These are phyloP conservation scores for Talaromyces wortmannii DNA, from an alignment of 495 filamentous ascomycete genomes.

Conservation along the genomic window DNA sequence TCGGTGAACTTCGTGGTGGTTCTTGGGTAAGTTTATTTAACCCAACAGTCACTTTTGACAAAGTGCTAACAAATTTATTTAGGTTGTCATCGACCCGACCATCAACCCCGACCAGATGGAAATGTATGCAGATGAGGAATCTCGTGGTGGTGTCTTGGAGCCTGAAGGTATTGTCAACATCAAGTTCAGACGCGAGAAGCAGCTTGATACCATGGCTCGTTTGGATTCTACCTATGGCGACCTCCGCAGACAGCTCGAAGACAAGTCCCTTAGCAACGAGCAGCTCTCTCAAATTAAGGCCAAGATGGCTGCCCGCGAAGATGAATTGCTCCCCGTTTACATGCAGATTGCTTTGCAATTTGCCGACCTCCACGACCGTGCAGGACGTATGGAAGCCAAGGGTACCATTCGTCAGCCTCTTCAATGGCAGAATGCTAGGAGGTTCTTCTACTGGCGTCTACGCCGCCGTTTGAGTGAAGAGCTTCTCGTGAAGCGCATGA, in stretches of 20 bases:
- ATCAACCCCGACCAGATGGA: slow-evolving; percentile 97
- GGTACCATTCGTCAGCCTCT: slow-evolving; percentile 78
- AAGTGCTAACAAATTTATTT: slow-evolving; percentile 19
- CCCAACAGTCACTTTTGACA: background rate
- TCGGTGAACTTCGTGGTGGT: slow-evolving; percentile 94
- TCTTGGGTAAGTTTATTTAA: slow-evolving; percentile 64
- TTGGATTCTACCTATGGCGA: slow-evolving; percentile 77
- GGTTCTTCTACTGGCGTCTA: slow-evolving; percentile 99
- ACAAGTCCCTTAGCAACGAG: slow-evolving; percentile 62
- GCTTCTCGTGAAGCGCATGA: slow-evolving; percentile 85
- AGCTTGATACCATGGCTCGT: slow-evolving; percentile 96
- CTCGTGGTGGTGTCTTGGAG: slow-evolving; percentile 94
- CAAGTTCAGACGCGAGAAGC: slow-evolving; percentile 96
- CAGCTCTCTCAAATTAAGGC: slow-evolving; percentile 71
- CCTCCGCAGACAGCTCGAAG: slow-evolving; percentile 68
- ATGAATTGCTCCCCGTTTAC: slow-evolving; percentile 86
- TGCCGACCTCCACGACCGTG: slow-evolving; percentile 93
- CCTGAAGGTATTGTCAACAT: slow-evolving; percentile 97
- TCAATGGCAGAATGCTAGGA: slow-evolving; percentile 81
- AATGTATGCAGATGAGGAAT: slow-evolving; percentile 97
- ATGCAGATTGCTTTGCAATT: slow-evolving; percentile 90
- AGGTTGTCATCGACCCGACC: slow-evolving; percentile 94
- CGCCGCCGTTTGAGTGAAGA: slow-evolving; percentile 96
- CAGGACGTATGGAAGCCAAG: slow-evolving; percentile 97
- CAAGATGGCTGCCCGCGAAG: slow-evolving; percentile 82